Evolutionary conservation across 169 alveolate species (phyloP), one percentile per base, ranked within the genome.

Genomic region (Neospora caninum): DNA sequence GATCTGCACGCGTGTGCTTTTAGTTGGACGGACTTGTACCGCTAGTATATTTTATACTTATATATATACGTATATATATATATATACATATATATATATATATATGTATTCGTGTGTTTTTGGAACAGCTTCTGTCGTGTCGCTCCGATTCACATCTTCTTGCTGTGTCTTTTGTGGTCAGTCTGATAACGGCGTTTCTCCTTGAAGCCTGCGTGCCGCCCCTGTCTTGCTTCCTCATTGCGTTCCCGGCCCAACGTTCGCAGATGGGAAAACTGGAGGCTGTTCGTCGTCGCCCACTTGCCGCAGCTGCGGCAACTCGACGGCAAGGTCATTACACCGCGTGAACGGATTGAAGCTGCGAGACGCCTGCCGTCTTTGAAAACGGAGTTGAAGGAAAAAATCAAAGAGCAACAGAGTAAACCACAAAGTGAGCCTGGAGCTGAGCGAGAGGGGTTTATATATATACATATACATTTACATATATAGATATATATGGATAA

Each of bases 281-380:
- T 95, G 39, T 96, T 96, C 92, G 95, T 96, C 2, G 95, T 97
- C 6, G 98, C 98, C 0, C 91, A 87, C 38, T 95, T 97, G 39
- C 98, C 97, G 9, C 96, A 97, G 64, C 87, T 98, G 80, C 91
- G 96, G 34, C 92, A 97, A 39, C 95, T 97, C 25, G 98, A 98
- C 91, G 98, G 98, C 31, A 97, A 97, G 88, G 98, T 97, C 41
- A 97, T 98, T 82, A 96, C 97, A 9, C 98, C 96, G 34, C 93
- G 96, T 41, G 97, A 97, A 92, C 97, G 98, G 94, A 97, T 98
- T 45, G 92, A 92, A 73, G 94, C 94, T n/a, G 70, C 70, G 69
- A 83, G 94, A 0, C 58, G 88, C 58, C 94, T 92, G 36, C 88
- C 94, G 29, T 86, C 80, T 34, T 31, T 92, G 31, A n/a, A 67